phyloP scores from a whole-genome alignment of 2,329 filamentous ascomycete genomes.

The Ophiostoma populinum region DNA sequence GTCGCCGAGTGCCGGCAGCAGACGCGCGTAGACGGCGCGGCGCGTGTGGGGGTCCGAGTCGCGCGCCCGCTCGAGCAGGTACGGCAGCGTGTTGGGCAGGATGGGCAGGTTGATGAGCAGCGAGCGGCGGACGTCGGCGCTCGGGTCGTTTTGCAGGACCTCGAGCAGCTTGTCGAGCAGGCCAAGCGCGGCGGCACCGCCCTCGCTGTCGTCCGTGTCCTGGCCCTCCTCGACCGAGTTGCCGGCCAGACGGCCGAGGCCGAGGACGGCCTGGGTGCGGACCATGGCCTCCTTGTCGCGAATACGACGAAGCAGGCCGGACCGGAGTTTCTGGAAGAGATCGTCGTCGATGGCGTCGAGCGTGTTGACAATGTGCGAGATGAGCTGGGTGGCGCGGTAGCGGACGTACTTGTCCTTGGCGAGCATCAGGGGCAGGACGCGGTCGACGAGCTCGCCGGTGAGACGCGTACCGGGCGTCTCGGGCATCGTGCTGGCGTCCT shows the following conservation, averaged over 20 bases:
- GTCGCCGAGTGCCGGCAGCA: constrained; percentile 79
- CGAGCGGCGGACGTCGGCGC: constrained; percentile 78
- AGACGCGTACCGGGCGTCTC: constrained; percentile 76
- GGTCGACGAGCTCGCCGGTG: constrained; percentile 54
- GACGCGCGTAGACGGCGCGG: constrained; percentile 67
- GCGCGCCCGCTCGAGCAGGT: constrained; percentile 74
- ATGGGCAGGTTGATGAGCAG: constrained; percentile 84
- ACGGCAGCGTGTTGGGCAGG: constrained; percentile 64
- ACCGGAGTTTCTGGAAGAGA: constrained; percentile 65
- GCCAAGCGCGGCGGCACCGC: constrained; percentile 43
- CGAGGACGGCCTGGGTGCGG: constrained; percentile 78
- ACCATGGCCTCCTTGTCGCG: constrained; percentile 90
- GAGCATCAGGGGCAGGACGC: constrained; percentile 56
- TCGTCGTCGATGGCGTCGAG: constrained; percentile 86
- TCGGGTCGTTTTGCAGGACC: constrained; percentile 83
- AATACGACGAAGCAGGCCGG: constrained; percentile 67
- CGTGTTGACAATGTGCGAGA: constrained; percentile 83
- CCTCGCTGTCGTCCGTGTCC: constrained; percentile 53
- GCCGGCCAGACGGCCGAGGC: constrained; percentile 68
- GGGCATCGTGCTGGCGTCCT: constrained; percentile 51
- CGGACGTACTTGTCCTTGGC: constrained; percentile 88
- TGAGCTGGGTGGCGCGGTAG: constrained; percentile 76
- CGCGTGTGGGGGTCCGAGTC: constrained; percentile 76
- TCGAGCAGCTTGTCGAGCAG: constrained; percentile 72
- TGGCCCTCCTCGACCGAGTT: constrained; percentile 56